phyloP scores from a whole-genome alignment of 2,329 filamentous ascomycete species.

The Hypoxylon sp. region DNA sequence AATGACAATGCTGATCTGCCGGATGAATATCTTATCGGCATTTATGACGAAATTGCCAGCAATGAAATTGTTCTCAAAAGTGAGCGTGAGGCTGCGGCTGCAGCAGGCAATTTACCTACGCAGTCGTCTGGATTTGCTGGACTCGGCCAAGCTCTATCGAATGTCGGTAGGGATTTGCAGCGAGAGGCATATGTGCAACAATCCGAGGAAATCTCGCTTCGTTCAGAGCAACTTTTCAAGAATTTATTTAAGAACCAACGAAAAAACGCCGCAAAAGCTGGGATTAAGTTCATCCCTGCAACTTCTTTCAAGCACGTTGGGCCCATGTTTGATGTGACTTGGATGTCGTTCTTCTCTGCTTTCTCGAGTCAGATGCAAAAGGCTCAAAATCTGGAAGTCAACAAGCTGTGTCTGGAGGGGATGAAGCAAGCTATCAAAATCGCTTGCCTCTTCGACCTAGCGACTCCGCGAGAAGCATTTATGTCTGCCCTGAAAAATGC shows the following conservation, averaged over 20 bases:
- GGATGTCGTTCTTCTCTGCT: constrained; percentile 99
- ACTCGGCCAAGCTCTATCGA: constrained; percentile 90
- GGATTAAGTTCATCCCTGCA: constrained; percentile 87
- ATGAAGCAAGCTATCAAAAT: constrained; percentile 95
- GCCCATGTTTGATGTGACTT: constrained; percentile 98
- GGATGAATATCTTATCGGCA: constrained; percentile 88
- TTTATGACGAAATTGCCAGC: constrained; percentile 90
- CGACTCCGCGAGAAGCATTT: constrained; percentile 95
- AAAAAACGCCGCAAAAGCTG: constrained; percentile 78
- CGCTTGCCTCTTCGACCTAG: constrained; percentile 91
- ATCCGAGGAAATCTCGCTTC: constrained; percentile 87
- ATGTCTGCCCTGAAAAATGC: constrained; percentile 93
- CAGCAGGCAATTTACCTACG: constrained; percentile 74
- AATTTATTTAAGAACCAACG: constrained; percentile 92
- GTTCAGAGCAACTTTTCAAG: constrained; percentile 89
- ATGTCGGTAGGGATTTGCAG: constrained; percentile 91
- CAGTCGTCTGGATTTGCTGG: constrained; percentile 80
- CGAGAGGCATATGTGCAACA: constrained; percentile 94
- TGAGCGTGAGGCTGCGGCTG: constrained; percentile 90
- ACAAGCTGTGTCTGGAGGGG: constrained; percentile 93
- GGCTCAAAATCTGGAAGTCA: constrained; percentile 91
- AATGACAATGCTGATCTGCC: constrained; percentile 96
- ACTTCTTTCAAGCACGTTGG: constrained; percentile 96
- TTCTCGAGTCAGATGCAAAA: constrained; percentile 95
- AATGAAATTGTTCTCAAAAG: constrained; percentile 97